These are phyloP conservation scores for Aspergillus saccharolyticus DNA, from an alignment of 495 filamentous ascomycete species.

Conservation along the genomic window DNA sequence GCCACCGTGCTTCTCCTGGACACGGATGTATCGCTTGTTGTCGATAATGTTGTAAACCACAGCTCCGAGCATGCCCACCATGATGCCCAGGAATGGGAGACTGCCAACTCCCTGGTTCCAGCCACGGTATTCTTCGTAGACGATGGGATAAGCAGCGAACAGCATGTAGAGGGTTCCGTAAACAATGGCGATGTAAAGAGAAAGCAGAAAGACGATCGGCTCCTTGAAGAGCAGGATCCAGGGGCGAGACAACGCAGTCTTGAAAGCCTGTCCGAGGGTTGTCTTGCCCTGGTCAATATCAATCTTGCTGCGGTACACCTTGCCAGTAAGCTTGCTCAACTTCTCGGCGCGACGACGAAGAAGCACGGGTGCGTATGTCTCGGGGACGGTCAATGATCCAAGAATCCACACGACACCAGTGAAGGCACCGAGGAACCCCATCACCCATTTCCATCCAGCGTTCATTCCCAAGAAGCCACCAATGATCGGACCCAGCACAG, in stretches of 20 bases:
- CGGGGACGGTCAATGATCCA: constrained; percentile 49
- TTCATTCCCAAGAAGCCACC: constrained; percentile 58
- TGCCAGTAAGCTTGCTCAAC: constrained; percentile 50
- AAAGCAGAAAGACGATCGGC: constrained; percentile 61
- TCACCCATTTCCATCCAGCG: constrained; percentile 63
- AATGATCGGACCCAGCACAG: constrained; percentile 56
- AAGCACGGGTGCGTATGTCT: constrained; percentile 59
- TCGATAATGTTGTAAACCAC: constrained; percentile 46
- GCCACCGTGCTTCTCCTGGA: constrained; percentile 31
- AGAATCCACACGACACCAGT: constrained; percentile 53
- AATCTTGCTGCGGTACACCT: constrained; percentile 49
- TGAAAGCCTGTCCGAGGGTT: constrained; percentile 35
- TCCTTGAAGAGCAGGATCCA: constrained; percentile 47
- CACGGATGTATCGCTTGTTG: constrained; percentile 43
- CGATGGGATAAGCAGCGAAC: constrained; percentile 77
- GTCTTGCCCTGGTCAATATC: constrained; percentile 42
- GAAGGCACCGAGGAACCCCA: constrained; percentile 51
- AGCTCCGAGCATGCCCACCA: constrained; percentile 71
- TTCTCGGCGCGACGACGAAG: constrained; percentile 48
- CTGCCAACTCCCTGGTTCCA: constrained; percentile 70
- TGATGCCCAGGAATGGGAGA: constrained; percentile 78
- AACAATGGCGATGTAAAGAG: constrained; percentile 67
- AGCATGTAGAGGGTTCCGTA: constrained; percentile 79
- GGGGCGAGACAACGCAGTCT: constrained; percentile 42
- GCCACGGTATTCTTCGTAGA: constrained; percentile 65